These are phyloP conservation scores for Fragaria ananassa DNA, from an alignment of 306 rosid genomes.

Conservation along the genomic window DNA sequence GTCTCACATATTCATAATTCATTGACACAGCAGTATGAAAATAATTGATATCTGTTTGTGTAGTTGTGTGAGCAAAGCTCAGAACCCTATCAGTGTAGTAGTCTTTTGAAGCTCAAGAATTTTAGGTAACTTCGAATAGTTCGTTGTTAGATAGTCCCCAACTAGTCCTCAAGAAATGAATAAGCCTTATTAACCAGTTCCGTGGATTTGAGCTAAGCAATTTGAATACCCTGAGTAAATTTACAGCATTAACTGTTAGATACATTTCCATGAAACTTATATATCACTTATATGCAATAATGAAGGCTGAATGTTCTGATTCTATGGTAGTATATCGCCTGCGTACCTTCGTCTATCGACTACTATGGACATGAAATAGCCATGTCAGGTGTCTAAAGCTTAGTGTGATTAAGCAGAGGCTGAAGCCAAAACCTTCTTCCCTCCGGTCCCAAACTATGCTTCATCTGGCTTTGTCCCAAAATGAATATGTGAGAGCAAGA, in stretches of 20 bases:
- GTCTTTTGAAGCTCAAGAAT: too few species aligned
- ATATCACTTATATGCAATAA: slow-evolving; percentile 26
- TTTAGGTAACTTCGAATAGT: too few species aligned
- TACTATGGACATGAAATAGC: slow-evolving; percentile 48
- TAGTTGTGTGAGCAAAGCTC: not conserved
- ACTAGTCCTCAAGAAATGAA: not conserved
- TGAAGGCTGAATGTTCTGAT: slow-evolving; percentile 35
- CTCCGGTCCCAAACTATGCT: slow-evolving; percentile 51
- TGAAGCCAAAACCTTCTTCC: slow-evolving; percentile 97
- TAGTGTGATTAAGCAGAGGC: slow-evolving; percentile 57
- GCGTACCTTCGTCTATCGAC: slow-evolving; percentile 48
- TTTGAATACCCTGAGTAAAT: slow-evolving; percentile 17
- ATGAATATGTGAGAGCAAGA: slow-evolving; percentile 41
- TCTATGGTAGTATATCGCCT: slow-evolving; percentile 31
- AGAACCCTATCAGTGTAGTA: too few species aligned
- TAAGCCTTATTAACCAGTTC: slow-evolving; percentile 3
- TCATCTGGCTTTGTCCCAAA: slow-evolving; percentile 32
- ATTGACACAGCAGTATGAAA: not conserved
- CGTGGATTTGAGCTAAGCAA: slow-evolving; percentile 10
- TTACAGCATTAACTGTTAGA: slow-evolving; percentile 35
- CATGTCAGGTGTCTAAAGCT: slow-evolving; percentile 28
- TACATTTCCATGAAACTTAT: slow-evolving; percentile 17
- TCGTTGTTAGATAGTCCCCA: too few species aligned
- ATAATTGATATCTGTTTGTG: not conserved
- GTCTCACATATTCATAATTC: not conserved